phyloP scores from a whole-genome alignment of 108 stramenopile genomes.

The Fistulifera pelliculosa region DNA sequence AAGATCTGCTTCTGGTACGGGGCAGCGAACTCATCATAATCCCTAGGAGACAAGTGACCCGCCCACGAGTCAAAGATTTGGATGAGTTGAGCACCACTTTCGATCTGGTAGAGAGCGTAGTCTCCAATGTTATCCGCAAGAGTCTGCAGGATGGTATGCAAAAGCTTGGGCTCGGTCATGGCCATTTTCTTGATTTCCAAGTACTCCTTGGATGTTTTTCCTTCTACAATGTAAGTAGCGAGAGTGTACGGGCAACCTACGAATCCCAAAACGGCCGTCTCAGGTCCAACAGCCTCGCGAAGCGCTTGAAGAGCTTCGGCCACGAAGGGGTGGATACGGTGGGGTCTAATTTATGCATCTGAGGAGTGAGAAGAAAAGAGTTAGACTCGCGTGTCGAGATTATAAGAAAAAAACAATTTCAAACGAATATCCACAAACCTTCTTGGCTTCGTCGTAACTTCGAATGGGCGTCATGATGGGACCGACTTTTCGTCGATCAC shows the following conservation, averaged over 20 bases:
- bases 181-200: slow-evolving; percentile 92
- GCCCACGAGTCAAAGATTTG: slow-evolving; percentile 99
- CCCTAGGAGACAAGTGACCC: slow-evolving; percentile 85
- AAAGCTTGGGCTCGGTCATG: slow-evolving; percentile 78
- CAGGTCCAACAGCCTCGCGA: slow-evolving; percentile 70
- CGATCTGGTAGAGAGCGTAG: slow-evolving; percentile 93
- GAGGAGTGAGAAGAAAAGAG: slow-evolving; percentile 2
- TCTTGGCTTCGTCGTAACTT: slow-evolving; percentile 59
- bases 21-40: slow-evolving; percentile 91
- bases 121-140: slow-evolving; percentile 85
- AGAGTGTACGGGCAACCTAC: slow-evolving; percentile 98
- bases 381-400: too few species aligned
- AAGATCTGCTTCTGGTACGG: slow-evolving; percentile 92
- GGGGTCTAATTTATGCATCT: slow-evolving; percentile 85
- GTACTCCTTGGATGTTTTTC: slow-evolving; percentile 90
- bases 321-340: slow-evolving; percentile 75
- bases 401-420: not conserved
- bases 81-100: slow-evolving; percentile 94
- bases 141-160: slow-evolving; percentile 84
- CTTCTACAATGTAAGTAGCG: slow-evolving; percentile 96
- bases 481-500: slow-evolving; percentile 87
- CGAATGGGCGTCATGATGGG: slow-evolving; percentile 76
- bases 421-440: slow-evolving; percentile 23
- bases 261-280: slow-evolving; percentile 97
- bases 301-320: slow-evolving; percentile 84